These are phyloP conservation scores for Globisporangium paddicum DNA, from an alignment of 352 stramenopile genomes.

Conservation along the genomic window DNA sequence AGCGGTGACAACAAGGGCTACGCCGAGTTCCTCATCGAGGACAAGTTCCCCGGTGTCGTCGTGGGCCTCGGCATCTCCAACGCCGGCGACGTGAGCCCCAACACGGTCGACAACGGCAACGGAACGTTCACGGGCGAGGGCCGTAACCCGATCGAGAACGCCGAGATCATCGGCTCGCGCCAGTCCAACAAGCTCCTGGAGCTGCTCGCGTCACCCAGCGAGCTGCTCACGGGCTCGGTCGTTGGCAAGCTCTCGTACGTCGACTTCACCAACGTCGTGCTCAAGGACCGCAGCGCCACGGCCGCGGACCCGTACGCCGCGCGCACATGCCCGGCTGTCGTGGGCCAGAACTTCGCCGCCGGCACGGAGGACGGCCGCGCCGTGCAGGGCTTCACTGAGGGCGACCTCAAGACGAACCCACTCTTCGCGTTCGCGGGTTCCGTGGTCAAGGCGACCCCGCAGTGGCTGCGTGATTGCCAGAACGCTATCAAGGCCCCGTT, in stretches of 20 bases:
- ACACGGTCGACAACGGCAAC: slow-evolving; percentile 36
- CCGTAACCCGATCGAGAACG: slow-evolving; percentile 19
- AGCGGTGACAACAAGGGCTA: slow-evolving; percentile 79
- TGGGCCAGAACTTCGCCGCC: slow-evolving; percentile 43
- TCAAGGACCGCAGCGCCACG: slow-evolving; percentile 8
- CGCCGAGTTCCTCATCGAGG: slow-evolving; percentile 35
- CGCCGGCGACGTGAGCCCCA: slow-evolving; percentile 36
- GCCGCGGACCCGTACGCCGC: slow-evolving; percentile 20
- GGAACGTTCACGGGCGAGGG: slow-evolving; percentile 35
- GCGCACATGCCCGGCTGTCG: slow-evolving; percentile 31
- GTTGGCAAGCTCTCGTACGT: slow-evolving; percentile 34
- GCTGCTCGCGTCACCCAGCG: slow-evolving; percentile 17
- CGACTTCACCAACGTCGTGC: slow-evolving; percentile 34
- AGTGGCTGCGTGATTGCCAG: slow-evolving; percentile 41
- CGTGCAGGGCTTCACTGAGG: slow-evolving; percentile 23
- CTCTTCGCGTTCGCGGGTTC: slow-evolving; percentile 23
- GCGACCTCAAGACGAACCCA: slow-evolving; percentile 24
- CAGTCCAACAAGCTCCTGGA: slow-evolving; percentile 25
- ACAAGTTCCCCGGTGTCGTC: slow-evolving; percentile 19
- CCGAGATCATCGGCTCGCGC: slow-evolving; percentile 37
- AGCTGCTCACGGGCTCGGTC: slow-evolving; percentile 21
- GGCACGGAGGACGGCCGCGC: slow-evolving; percentile 39
- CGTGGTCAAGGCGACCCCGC: slow-evolving; percentile 37
- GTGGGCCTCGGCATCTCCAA: slow-evolving; percentile 36
- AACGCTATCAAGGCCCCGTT: slow-evolving; percentile 31